These are phyloP conservation scores for Globisporangium okanoganense DNA, from an alignment of 352 stramenopile genomes.

Conservation along the genomic window DNA sequence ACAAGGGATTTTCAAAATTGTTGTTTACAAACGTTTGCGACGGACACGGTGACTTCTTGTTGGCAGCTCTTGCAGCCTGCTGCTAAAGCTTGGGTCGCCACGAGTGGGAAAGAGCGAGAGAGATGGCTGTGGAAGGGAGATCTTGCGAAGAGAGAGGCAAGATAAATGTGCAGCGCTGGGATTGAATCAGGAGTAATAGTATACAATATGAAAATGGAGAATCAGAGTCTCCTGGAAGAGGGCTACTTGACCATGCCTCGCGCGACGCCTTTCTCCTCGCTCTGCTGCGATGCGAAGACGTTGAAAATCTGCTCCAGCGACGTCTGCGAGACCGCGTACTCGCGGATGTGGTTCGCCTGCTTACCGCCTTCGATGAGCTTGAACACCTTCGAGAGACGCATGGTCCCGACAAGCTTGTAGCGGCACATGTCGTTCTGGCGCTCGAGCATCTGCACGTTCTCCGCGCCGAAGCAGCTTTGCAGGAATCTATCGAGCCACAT, in stretches of 20 bases:
- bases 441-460: slow-evolving; percentile 51
- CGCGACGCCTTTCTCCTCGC: slow-evolving; percentile 55
- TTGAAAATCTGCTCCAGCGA: slow-evolving; percentile 94
- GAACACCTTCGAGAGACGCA: slow-evolving; percentile 13
- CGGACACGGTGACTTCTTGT: no score
- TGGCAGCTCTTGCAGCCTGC: no score
- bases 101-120: no score
- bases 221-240: no score
- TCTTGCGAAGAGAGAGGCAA: no score
- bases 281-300: slow-evolving; percentile 79
- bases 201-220: no score
- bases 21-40: no score
- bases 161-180: no score
- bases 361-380: slow-evolving; percentile 10
- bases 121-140: no score
- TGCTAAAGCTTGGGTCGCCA: no score
- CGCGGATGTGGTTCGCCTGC: slow-evolving; percentile 15
- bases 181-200: no score
- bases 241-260: slow-evolving; percentile 22
- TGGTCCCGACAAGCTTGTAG: slow-evolving; percentile 71
- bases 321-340: slow-evolving; percentile 89
- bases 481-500: slow-evolving; percentile 39
- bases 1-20: no score
- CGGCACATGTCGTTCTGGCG: slow-evolving; percentile 70
- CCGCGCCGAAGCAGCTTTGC: slow-evolving; percentile 31